A percentile compares a stretch with the other conserved stretches of the same genome.
phyloP scores from a whole-genome alignment of 768 basidiomycete species.

The Asterophora parasitica region DNA sequence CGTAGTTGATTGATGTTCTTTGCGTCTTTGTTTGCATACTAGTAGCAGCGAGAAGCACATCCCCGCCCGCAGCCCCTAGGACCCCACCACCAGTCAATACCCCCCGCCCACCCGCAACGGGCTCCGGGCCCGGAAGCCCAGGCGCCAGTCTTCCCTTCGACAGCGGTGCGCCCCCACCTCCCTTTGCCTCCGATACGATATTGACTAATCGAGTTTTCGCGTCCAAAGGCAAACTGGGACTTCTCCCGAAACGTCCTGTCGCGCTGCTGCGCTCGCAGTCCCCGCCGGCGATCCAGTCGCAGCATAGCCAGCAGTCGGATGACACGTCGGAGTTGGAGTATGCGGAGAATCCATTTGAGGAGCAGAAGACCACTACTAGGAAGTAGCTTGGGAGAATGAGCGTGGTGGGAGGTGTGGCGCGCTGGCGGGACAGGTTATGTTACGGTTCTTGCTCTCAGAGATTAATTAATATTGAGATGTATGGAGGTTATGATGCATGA shows the following conservation, averaged over 20 bases:
- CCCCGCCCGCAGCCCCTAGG: background rate
- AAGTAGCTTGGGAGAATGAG: slow-evolving; percentile 1
- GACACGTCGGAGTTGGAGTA: slow-evolving; percentile 63
- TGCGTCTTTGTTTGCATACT: too few species aligned
- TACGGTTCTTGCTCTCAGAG: too few species aligned
- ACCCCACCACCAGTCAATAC: background rate
- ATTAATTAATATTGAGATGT: too few species aligned
- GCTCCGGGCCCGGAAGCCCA: slow-evolving; percentile 6
- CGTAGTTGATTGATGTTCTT: background rate
- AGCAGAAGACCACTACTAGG: slow-evolving; percentile 18
- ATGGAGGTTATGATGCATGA: too few species aligned
- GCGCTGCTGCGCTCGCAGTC: slow-evolving; percentile 41
- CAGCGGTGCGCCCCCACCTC: slow-evolving; percentile 20
- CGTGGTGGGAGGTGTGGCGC: too few species aligned
- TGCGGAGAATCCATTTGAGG: slow-evolving; percentile 73
- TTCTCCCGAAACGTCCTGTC: slow-evolving; percentile 73
- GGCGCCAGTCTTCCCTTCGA: slow-evolving; percentile 23
- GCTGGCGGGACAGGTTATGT: too few species aligned
- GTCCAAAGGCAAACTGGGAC: slow-evolving; percentile 60
- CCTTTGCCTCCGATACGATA: too few species aligned
- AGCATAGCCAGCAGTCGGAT: slow-evolving; percentile 19
- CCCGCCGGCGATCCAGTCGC: slow-evolving; percentile 13
- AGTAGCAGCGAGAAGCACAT: background rate
- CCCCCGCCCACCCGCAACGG: slow-evolving; percentile 6
- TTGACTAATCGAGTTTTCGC: too few species aligned